Conservation (phyloP, 805 yeast genomes). For the Hemisphaericaspora nanyangensis region DNA sequence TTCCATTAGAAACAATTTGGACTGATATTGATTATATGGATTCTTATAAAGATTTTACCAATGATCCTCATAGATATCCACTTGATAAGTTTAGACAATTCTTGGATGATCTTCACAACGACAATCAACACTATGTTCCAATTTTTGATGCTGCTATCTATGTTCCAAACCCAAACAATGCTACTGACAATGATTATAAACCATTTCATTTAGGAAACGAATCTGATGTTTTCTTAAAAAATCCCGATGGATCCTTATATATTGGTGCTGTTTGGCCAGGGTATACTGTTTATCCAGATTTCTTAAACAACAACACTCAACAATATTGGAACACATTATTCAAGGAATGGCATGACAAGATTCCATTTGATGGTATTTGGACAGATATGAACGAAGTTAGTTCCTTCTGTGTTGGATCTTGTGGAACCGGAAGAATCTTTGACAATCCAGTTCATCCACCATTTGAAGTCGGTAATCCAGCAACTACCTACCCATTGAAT, state of each 20-base stretch:
- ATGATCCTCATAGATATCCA: slow-evolving; percentile 19
- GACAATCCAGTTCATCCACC: slow-evolving; percentile 19
- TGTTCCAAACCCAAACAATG: slow-evolving; percentile 20
- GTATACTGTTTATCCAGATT: slow-evolving; percentile 26
- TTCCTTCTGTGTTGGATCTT: slow-evolving; percentile 30
- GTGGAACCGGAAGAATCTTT: slow-evolving; percentile 16
- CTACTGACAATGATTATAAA: slow-evolving; percentile 14
- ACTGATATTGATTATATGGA: slow-evolving; percentile 24
- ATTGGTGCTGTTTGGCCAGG: slow-evolving; percentile 32
- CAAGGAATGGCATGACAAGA: slow-evolving; percentile 15
- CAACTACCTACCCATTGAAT: slow-evolving; percentile 13
- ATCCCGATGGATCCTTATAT: slow-evolving; percentile 23
- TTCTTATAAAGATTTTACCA: slow-evolving; percentile 21
- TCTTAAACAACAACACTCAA: slow-evolving; percentile 17
- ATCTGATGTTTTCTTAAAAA: slow-evolving; percentile 17
- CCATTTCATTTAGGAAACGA: slow-evolving; percentile 15
- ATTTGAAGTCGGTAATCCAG: slow-evolving; percentile 12
- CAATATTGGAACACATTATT: slow-evolving; percentile 19
- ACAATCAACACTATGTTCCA: slow-evolving; percentile 21
- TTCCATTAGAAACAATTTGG: slow-evolving; percentile 24
- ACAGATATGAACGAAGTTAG: slow-evolving; percentile 25
- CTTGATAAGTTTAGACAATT: slow-evolving; percentile 13
- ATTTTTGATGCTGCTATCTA: slow-evolving; percentile 25
- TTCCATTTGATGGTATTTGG: slow-evolving; percentile 21
- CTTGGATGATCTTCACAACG: slow-evolving; percentile 14